Evolutionary conservation across 495 filamentous ascomycete species (phyloP), one percentile per base, ranked within the genome.

Genomic region (Talaromyces stipitatus): DNA sequence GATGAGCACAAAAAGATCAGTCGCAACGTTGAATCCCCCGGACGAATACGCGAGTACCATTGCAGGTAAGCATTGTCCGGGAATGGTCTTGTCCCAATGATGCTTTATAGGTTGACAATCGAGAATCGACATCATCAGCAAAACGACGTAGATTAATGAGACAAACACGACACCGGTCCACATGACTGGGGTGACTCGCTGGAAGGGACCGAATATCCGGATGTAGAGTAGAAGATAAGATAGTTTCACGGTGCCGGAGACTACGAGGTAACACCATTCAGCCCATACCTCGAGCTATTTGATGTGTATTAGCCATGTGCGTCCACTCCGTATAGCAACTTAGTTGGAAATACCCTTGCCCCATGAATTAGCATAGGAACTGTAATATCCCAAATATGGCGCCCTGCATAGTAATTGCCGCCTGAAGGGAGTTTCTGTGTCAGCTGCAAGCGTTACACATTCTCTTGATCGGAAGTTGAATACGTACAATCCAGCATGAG

Each of bases 101-200:
- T 20, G 45, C 14, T 48, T n/a, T 14, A 48, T 48, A 24, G 45
- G 45, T n/a, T 48, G 45, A 26, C 45, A 48, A 48, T 48, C 45
- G 10, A 48, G 24, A n/a, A 48, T 48, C 14, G 45, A 48, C 45
- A 48, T 48, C 45, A 48, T 48, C 20, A 48, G 45, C 24, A 48
- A 20, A 20, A 48, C 45, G 14, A 48, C 45, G 14, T 48, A 48
- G 22, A 48, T n/a, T 12, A 48, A 2, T 5, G 45, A 48, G 24
- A 48, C 45, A 48, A 48, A 9, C 5, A 48, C 45, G 4, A 48
- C 45, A 3, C 45, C 45, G 20, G 45, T 48, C 22, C 20, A 48
- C 24, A 48, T 24, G 24, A 48, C 45, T 3, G 45, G 45, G 14
- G 45, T 48, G 20, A 48, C 45, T 26, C 45, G 20, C 22, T 48